Evolutionary conservation across 345 rosid genomes (phyloP).

Genomic region (Eucalyptus regnans): DNA sequence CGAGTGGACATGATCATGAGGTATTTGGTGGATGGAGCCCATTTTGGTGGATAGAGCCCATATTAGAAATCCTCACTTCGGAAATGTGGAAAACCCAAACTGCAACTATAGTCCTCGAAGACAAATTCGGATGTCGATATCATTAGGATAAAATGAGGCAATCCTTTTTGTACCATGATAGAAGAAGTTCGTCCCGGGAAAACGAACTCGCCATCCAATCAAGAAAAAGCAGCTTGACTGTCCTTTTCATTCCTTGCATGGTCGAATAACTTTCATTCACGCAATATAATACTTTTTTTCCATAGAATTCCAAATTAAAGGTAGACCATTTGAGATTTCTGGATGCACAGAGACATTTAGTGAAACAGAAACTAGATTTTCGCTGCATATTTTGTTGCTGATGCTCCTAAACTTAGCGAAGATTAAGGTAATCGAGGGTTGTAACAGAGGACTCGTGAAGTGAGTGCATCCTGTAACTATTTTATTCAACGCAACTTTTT

Average conservation of each 20-base stretch:
- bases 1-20: background rate
- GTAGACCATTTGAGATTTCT: background rate
- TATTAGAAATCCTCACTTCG: background rate
- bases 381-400: background rate
- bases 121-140: background rate
- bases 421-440: background rate
- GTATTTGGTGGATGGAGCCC: background rate
- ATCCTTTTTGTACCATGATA: background rate
- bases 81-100: background rate
- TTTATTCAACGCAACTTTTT: background rate
- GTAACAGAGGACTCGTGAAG: background rate
- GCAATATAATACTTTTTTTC: background rate
- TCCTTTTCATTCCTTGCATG: background rate
- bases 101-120: background rate
- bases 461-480: background rate
- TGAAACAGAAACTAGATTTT: background rate
- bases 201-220: background rate
- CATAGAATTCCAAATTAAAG: background rate
- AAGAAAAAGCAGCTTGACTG: background rate
- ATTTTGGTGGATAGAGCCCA: no score
- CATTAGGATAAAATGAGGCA: background rate
- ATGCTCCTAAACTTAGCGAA: background rate
- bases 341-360: background rate
- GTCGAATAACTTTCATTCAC: background rate
- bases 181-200: background rate